Base-by-base conservation (phyloP, 2,329 filamentous ascomycete genomes). In the Zopfia rhizophila region DNA sequence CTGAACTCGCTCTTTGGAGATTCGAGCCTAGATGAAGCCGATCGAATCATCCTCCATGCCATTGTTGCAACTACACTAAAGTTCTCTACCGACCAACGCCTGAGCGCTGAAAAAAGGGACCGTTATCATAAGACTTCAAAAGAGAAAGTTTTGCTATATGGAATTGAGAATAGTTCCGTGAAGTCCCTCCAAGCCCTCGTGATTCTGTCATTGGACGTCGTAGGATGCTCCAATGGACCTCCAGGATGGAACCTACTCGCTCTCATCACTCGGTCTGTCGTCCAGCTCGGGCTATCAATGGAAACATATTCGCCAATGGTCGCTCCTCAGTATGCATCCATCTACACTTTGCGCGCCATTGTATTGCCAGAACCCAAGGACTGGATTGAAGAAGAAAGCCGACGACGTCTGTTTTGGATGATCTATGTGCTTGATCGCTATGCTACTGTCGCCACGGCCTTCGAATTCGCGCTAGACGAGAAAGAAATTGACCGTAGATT, bases 161-260 rank as follows among this genome's bases (percentile, higher is more conserved):
- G 91, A 4, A 82, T 96, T 60, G 91, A 96, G 61, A 91, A 94
- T 59, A 92, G 90, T 10, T 94, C 91, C 0, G 90, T 96, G 47
- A 93, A 91, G 68, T 86, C 90, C 1, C 77, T 96, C 4, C 91
- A 96, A 66, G 91, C 92, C 4, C 77, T 96, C 5, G 90, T 96
- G 1, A 94, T 96, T 37, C 77, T 96, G 4, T 90, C 91, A 0
- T 75, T 96, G 8, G 91, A 96, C 64, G 80, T 96, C 17, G 87
- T 91, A 22, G 92, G 92, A 7, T 89, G 84, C 59, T 91, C 91
- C 25, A 96, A 96, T 66, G 92, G 92, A 0, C 91, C 91, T 2
- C 91, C 91, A 0, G 91, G 90, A 3, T 96, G 91, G 91, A 96
- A 96, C 64, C 81, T 96, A 46, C 84, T 96, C 70, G 91, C 92